Percentiles rank a stretch among this genome's conserved stretches.
These are phyloP conservation scores for Mercurialis annua DNA, from an alignment of 345 rosid genomes.

Conservation along the genomic window DNA sequence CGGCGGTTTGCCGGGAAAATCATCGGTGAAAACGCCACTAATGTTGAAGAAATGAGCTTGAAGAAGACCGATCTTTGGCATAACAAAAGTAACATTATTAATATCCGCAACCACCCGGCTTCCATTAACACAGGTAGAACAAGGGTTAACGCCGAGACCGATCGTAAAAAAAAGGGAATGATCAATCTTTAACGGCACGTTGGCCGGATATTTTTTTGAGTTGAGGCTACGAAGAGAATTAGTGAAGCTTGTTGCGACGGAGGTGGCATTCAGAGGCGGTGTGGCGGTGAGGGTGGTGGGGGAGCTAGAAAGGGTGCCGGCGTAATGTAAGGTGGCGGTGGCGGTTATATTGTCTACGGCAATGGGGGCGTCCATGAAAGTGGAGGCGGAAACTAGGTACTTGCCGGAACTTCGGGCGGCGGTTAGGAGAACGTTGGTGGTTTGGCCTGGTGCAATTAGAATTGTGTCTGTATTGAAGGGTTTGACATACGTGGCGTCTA, in stretches of 20 bases:
- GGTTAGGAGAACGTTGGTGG: slow-evolving; percentile 68
- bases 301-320: slow-evolving; percentile 58
- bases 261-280: slow-evolving; percentile 81
- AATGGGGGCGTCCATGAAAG: slow-evolving; percentile 88
- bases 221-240: slow-evolving; percentile 69
- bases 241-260: slow-evolving; percentile 50
- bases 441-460: slow-evolving; percentile 81
- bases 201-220: slow-evolving; percentile 70
- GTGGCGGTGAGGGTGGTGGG: slow-evolving; percentile 51
- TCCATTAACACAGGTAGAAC: slow-evolving; percentile 72
- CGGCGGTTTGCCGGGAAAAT: slow-evolving; percentile 74
- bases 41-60: slow-evolving; percentile 79
- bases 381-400: slow-evolving; percentile 69
- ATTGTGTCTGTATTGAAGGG: slow-evolving; percentile 67
- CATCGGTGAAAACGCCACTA: slow-evolving; percentile 77
- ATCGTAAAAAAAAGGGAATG: slow-evolving; percentile 74
- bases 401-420: slow-evolving; percentile 54
- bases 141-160: slow-evolving; percentile 73
- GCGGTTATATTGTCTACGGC: slow-evolving; percentile 84
- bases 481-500: slow-evolving; percentile 80
- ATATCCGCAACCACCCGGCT: slow-evolving; percentile 72
- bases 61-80: slow-evolving; percentile 78
- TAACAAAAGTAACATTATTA: slow-evolving; percentile 75
- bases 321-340: slow-evolving; percentile 73
- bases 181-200: slow-evolving; percentile 65